Conservation (phyloP, 768 basidiomycete species). For the Mycena venus region DNA sequence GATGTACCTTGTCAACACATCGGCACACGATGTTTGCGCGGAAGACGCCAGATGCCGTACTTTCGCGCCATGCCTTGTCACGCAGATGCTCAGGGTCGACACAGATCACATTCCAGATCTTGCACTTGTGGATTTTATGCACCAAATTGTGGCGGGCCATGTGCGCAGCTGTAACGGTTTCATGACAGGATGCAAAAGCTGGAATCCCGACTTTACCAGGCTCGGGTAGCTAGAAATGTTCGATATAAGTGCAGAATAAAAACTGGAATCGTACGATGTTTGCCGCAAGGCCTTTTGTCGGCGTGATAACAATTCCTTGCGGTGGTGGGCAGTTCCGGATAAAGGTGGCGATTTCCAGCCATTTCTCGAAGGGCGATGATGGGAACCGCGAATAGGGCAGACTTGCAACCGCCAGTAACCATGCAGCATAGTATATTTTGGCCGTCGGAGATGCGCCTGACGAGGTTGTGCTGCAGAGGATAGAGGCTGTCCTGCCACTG, state of each 20-base stretch:
- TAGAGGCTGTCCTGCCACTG: neutral
- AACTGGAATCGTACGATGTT: neutral
- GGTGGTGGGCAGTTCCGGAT: neutral
- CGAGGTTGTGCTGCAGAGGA: neutral
- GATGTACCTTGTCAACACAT: too few relatives aligned
- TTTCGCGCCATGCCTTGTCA: too few relatives aligned
- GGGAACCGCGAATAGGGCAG: neutral
- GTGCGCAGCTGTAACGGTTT: neutral
- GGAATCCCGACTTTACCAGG: neutral
- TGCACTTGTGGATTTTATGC: neutral
- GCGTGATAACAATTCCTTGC: neutral
- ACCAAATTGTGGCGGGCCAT: too few relatives aligned
- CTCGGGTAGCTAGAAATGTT: neutral
- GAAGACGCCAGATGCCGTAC: too few relatives aligned
- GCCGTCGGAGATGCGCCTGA: too few relatives aligned
- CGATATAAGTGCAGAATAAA: neutral
- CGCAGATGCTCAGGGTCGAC: neutral
- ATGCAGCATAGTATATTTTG: neutral
- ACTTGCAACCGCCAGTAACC: neutral
- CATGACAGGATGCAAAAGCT: neutral
- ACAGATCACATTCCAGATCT: neutral
- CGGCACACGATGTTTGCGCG: too few relatives aligned
- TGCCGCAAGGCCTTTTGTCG: neutral
- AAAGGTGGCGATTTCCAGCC: neutral
- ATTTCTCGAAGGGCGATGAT: neutral